phyloP scores from a whole-genome alignment of 352 stramenopile genomes.

The Phytophthora colocasiae region DNA sequence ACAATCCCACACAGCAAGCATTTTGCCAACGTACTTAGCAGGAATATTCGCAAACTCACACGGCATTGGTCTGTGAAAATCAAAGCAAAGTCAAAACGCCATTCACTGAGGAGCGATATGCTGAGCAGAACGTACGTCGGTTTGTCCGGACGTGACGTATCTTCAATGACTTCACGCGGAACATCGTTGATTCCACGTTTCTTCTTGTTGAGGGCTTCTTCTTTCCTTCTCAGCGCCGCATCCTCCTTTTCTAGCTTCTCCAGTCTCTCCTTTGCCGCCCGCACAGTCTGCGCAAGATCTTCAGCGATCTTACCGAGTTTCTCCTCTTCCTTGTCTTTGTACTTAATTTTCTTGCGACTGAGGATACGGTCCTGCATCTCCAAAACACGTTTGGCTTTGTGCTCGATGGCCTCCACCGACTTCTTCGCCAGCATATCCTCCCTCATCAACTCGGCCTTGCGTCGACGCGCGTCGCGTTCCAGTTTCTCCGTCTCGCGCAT shows the following conservation, averaged over 20 bases:
- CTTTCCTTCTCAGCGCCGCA: slow-evolving; percentile 71
- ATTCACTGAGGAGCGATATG: background rate
- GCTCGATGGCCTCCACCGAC: slow-evolving; percentile 82
- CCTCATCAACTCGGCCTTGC: slow-evolving; percentile 70
- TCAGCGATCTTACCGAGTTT: slow-evolving; percentile 84
- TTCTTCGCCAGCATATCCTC: slow-evolving; percentile 79
- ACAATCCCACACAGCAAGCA: slow-evolving; percentile 83
- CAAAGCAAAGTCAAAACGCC: slow-evolving; percentile 6
- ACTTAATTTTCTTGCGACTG: slow-evolving; percentile 90
- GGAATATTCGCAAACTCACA: slow-evolving; percentile 69
- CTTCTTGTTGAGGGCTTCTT: slow-evolving; percentile 87
- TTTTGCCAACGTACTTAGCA: slow-evolving; percentile 48
- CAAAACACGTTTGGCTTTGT: slow-evolving; percentile 84
- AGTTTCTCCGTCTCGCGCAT: slow-evolving; percentile 85
- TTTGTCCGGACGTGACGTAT: slow-evolving; percentile 51
- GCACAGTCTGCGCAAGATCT: slow-evolving; percentile 80
- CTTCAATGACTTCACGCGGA: slow-evolving; percentile 46
- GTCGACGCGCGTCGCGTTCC: slow-evolving; percentile 73
- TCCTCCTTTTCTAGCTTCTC: slow-evolving; percentile 92
- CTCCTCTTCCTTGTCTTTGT: slow-evolving; percentile 91
- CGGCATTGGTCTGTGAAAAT: slow-evolving; percentile 46
- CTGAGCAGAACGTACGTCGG: slow-evolving; percentile 59
- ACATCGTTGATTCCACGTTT: slow-evolving; percentile 66
- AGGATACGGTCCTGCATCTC: slow-evolving; percentile 91
- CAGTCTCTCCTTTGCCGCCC: slow-evolving; percentile 77